Evolutionary conservation across 305 asterid species (phyloP).

Genomic region (Solanum hybrid): DNA sequence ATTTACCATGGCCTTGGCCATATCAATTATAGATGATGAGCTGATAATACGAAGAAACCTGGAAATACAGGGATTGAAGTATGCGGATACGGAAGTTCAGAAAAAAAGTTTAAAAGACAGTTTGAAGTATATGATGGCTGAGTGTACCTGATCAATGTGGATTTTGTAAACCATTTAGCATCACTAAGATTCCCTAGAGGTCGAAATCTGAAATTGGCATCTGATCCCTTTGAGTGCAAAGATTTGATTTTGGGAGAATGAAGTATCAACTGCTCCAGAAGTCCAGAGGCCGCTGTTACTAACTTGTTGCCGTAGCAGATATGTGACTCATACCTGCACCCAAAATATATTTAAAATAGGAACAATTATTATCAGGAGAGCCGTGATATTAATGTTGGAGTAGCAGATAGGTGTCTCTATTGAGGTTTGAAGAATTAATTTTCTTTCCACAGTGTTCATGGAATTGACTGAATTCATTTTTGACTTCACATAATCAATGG

Average conservation of each 20-base stretch:
- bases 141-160: slow-evolving; percentile 61
- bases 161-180: slow-evolving; percentile 65
- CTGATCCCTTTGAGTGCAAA: slow-evolving; percentile 50
- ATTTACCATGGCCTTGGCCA: slow-evolving; percentile 35
- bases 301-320: slow-evolving; percentile 33
- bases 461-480: background rate
- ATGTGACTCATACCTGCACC: slow-evolving; percentile 57
- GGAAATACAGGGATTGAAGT: slow-evolving; percentile 16
- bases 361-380: slow-evolving; percentile 5
- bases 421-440: background rate
- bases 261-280: slow-evolving; percentile 58
- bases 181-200: slow-evolving; percentile 39
- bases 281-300: slow-evolving; percentile 61
- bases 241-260: slow-evolving; percentile 51
- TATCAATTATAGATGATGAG: slow-evolving; percentile 41
- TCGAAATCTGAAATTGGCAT: slow-evolving; percentile 41
- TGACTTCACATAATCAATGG: background rate
- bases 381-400: background rate
- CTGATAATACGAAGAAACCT: slow-evolving; percentile 72
- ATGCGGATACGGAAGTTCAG: background rate
- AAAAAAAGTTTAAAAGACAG: background rate
- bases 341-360: slow-evolving; percentile 11
- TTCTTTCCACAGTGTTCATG: background rate
- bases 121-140: slow-evolving; percentile 2
- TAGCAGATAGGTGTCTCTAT: background rate